Evolutionary conservation across 208 protist genomes (phyloP).

Genomic region (Leptomonas seymouri): DNA sequence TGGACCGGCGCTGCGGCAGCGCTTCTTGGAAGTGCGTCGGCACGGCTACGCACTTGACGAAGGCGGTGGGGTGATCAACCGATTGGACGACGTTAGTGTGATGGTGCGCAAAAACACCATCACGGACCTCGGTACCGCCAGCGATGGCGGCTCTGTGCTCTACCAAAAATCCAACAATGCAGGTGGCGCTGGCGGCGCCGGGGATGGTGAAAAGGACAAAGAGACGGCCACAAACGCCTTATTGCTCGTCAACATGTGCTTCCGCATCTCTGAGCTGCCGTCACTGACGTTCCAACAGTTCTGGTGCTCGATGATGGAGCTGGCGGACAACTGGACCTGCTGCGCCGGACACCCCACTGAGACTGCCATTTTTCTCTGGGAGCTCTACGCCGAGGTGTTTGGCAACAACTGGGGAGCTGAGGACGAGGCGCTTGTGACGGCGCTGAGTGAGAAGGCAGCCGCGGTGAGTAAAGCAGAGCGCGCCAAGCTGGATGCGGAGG

Average conservation of each 20-base stretch:
- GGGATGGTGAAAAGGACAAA: background rate
- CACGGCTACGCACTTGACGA: slow-evolving; percentile 24
- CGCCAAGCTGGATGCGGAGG: slow-evolving; percentile 25
- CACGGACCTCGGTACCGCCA: slow-evolving; percentile 1
- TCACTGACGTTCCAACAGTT: slow-evolving; percentile 82
- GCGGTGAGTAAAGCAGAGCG: slow-evolving; percentile 25
- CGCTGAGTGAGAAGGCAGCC: slow-evolving; percentile 36
- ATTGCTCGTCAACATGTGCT: slow-evolving; percentile 18
- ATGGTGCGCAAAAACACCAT: slow-evolving; percentile 12
- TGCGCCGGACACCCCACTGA: slow-evolving; percentile 65
- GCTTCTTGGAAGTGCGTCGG: slow-evolving; percentile 24
- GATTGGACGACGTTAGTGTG: slow-evolving; percentile 13
- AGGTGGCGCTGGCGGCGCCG: background rate
- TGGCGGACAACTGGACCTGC: slow-evolving; percentile 89
- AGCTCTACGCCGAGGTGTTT: slow-evolving; percentile 88
- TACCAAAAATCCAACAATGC: background rate
- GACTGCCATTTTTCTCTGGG: slow-evolving; percentile 72
- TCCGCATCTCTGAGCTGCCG: slow-evolving; percentile 49
- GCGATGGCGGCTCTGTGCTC: slow-evolving; percentile 1
- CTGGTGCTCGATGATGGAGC: slow-evolving; percentile 84
- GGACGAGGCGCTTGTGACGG: slow-evolving; percentile 45
- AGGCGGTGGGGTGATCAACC: slow-evolving; percentile 7
- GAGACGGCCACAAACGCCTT: slow-evolving; percentile 9
- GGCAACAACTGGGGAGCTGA: slow-evolving; percentile 77
- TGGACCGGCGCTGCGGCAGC: slow-evolving; percentile 16